A percentile compares a stretch with the other conserved stretches of the same genome.
Conservation (phyloP, 129 eudicot species). For the Rutidosis leptorrhynchoides region DNA sequence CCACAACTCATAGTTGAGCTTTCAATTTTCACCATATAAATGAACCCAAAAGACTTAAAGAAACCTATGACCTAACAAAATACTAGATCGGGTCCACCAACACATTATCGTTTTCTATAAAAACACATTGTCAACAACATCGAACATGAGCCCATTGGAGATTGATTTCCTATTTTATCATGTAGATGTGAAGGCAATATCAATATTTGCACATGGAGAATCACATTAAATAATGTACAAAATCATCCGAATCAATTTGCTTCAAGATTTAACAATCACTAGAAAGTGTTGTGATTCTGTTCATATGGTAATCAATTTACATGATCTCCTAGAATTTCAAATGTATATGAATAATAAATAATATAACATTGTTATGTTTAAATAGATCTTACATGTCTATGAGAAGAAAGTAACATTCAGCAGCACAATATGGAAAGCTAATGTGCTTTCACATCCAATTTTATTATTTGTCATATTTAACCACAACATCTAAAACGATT, state of each 20-base stretch:
- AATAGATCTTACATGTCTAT: conserved; percentile 21
- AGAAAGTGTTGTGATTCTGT: conserved; percentile 7
- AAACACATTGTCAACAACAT: conserved; percentile 22
- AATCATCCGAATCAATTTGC: conserved; percentile 21
- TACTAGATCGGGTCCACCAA: conserved; percentile 11
- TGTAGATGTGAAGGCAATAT: conserved; percentile 14
- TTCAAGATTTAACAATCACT: conserved; percentile 18
- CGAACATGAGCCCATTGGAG: conserved; percentile 1
- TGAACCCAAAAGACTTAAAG: conserved; percentile 3
- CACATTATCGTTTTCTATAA: conserved; percentile 11
- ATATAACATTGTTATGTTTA: conserved; percentile 7
- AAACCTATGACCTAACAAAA: conserved; percentile 21
- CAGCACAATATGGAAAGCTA: conserved; percentile 1
- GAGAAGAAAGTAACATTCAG: conserved; percentile 18
- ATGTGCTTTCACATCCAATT: background rate
- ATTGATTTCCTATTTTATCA: conserved; percentile 7
- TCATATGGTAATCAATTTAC: conserved; percentile 13
- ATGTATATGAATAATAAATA: conserved; percentile 9
- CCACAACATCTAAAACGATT: conserved; percentile 17
- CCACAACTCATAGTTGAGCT: conserved; percentile 15
- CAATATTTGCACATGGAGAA: conserved; percentile 30
- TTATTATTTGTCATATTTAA: conserved; percentile 18
- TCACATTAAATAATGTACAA: conserved; percentile 3
- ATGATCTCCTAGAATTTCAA: conserved; percentile 10
- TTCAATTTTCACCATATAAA: background rate